phyloP scores from a whole-genome alignment of 2,329 filamentous ascomycete species.

The Trichoderma koningii region DNA sequence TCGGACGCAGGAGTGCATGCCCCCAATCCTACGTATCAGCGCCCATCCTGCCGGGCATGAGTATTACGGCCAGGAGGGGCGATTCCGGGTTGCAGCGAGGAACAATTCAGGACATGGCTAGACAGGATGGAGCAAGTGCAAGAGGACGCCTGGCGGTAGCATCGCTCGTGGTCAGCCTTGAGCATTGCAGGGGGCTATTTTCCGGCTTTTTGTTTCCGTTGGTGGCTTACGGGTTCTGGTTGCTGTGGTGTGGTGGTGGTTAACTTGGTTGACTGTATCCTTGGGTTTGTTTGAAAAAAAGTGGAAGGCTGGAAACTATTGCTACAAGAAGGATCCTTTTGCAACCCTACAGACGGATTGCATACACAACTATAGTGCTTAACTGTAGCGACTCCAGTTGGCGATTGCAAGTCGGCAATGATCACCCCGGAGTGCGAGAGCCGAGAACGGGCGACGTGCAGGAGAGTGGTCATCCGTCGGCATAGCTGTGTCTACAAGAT shows the following conservation, averaged over 20 bases:
- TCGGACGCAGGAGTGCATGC: not conserved
- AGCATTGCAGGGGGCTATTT: not conserved
- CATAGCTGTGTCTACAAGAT: no score
- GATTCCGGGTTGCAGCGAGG: not conserved
- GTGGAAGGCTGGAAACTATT: no score
- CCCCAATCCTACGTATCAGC: not conserved
- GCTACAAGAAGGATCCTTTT: no score
- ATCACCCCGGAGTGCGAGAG: not conserved
- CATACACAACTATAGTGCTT: no score
- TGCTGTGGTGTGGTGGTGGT: no score
- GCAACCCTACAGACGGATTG: no score
- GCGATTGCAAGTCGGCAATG: no score
- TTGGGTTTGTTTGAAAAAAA: no score
- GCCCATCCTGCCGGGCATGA: not conserved
- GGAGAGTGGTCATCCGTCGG: not conserved
- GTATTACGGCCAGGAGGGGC: not conserved
- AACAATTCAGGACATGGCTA: not conserved
- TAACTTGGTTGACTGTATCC: no score
- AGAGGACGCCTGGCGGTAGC: not conserved
- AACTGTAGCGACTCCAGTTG: not conserved
- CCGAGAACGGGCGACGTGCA: not conserved
- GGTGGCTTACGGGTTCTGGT: no score
- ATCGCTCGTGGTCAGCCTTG: constrained; percentile 1
- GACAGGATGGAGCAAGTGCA: constrained; percentile 5
- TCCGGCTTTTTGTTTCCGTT: not conserved